Base-by-base conservation (phyloP, 148 eudicot species). In the Rhododendron mucronatum region DNA sequence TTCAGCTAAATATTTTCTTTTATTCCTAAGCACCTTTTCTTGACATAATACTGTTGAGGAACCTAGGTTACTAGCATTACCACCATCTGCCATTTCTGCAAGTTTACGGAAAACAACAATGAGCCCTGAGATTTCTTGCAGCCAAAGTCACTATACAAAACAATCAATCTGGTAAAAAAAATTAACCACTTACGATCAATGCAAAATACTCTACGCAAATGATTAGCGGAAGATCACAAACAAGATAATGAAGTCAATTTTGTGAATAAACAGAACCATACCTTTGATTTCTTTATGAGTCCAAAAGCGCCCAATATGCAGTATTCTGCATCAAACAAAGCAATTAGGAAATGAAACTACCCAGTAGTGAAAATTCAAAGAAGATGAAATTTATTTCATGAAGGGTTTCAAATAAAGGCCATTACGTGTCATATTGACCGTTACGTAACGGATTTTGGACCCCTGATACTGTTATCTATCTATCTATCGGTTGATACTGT, bases 1-100 rank as follows among this genome's bases (percentile, higher is more conserved):
- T 16, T 87, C 91, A 85, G 89, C 39, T 71, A 84, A 18, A 51
- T 80, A 75, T 80, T 86, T 89, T 84, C 88, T 84, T 86, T 89
- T 89, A 63, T 89, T 86, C 84, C 77, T 82, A 63, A 71, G 84
- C 73, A 84, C 87, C 51, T 84, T 74, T 53, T 84, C 87, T 55
- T 73, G 83, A 59, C 41, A 65, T 47, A 11, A 48, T 63, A 12
- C 82, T 41, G 47, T 10, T 11, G 85, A 44, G 9, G 59, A 26
- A 10, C 86, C 50, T 41, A 84, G 61, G 59, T n/a, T 35, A 83
- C 80, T 78, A 67, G 69, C 35, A 75, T 33, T 39, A 71, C 82
- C 28, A 78, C 85, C 41, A 26, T 82, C 87, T 47, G 85, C 82
- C 89, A 85, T 88, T 53, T 50, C 61, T 51, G 28, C 21, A 65